Evolutionary conservation across 257 asterid genomes (phyloP), one percentile per base, ranked within the genome.

Genomic region (Rauvolfia tetraphylla): DNA sequence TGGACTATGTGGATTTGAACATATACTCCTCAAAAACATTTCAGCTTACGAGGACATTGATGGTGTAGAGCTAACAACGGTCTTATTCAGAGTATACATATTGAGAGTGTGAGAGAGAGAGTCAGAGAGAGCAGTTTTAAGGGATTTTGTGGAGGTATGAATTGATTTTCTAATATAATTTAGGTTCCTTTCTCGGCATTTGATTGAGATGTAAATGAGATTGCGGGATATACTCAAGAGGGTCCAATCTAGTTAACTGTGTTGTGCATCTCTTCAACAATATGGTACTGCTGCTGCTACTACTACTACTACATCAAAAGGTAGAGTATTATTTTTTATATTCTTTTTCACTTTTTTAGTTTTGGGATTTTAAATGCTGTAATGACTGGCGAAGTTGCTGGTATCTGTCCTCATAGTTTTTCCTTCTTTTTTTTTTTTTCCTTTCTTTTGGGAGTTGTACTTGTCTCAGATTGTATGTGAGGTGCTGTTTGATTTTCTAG

Each of bases 131-230:
- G 81, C 79, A 69, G 86, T 74, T 76, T 79, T 80, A 68, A 74
- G 79, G 87, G 78, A 74, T 83, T 78, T 82, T 83, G 81, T 81
- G 80, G 81, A 76, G 81, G 84, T 78, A 80, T 78, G 85, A 84
- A 79, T 87, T 80, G 86, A 66, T 81, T 85, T 81, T 80, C 72
- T 68, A 72, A 80, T 67, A 83, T 87, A 80, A 83, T 79, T 71
- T 86, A 84, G 93, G 86, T 72, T 88, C 86, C 76, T 75, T 77
- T 78, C 68, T 86, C 83, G 73, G 85, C 84, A 81, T 83, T 87
- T 59, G 82, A 77, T 87, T 80, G 91, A 88, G 97, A 82, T 84
- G 91, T 85, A 87, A 78, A 87, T 88, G 86, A 87, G 87, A 78
- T 81, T 82, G 88, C 88, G 87, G 89, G 88, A 86, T 83, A 89